These are phyloP conservation scores for Colletotrichum liriopes DNA, from an alignment of 2,329 filamentous ascomycete species.

Conservation along the genomic window DNA sequence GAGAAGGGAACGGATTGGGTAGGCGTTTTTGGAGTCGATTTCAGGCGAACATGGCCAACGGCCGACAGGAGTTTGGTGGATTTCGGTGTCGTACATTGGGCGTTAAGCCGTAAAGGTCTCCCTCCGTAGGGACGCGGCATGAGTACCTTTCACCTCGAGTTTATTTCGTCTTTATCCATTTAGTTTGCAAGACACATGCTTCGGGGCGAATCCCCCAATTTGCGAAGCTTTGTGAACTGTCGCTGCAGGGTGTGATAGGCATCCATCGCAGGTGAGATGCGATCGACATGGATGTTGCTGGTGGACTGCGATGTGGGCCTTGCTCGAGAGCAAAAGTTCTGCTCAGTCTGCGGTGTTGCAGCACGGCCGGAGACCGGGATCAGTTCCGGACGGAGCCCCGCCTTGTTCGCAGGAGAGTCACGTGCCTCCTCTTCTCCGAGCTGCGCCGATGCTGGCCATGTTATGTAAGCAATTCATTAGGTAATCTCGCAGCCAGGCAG, in stretches of 20 bases:
- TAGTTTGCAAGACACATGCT: too few relatives aligned
- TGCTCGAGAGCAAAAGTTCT: background rate
- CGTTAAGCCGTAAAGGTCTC: background rate
- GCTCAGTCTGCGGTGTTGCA: background rate
- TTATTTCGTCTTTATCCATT: background rate
- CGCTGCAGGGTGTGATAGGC: background rate
- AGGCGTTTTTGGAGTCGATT: conserved; percentile 25
- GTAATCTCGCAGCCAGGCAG: conserved; percentile 6
- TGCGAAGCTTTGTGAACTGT: background rate
- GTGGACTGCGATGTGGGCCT: conserved; percentile 2
- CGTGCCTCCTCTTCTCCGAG: background rate
- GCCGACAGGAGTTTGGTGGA: background rate
- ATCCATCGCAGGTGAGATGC: background rate
- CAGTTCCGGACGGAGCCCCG: conserved; percentile 16
- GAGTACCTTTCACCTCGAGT: background rate
- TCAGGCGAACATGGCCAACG: background rate
- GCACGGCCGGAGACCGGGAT: background rate
- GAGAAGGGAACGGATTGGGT: conserved; percentile 18
- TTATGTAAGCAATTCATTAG: conserved; percentile 16
- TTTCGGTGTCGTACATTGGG: background rate
- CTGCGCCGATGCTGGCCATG: background rate
- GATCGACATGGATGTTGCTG: background rate
- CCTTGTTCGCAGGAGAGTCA: conserved; percentile 5
- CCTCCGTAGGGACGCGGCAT: background rate
- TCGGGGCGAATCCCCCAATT: background rate